Conservation (phyloP, 2,329 filamentous ascomycete genomes). For the Fusarium penzigii region DNA sequence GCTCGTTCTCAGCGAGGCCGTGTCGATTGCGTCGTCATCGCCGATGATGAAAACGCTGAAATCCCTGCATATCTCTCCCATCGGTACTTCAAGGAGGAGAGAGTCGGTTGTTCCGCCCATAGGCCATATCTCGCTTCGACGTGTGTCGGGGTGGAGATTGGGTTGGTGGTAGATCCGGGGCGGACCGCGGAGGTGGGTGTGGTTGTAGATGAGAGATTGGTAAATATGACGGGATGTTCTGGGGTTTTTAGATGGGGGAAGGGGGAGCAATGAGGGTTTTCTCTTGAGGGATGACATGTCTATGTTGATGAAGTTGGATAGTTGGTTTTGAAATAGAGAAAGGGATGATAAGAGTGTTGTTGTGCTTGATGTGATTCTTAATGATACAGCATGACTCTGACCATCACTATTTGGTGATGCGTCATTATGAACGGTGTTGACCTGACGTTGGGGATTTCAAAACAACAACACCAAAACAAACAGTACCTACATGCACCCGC, state of each 20-base stretch:
- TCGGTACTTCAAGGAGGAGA: background rate
- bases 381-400: no score
- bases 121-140: background rate
- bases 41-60: slow-evolving; percentile 11
- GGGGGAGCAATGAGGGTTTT: background rate
- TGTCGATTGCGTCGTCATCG: background rate
- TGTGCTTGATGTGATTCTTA: no score
- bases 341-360: background rate
- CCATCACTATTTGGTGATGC: no score
- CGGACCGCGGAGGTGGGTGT: background rate
- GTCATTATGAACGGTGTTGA: no score
- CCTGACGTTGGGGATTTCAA: no score
- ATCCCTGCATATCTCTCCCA: background rate
- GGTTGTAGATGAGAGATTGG: background rate
- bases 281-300: no score
- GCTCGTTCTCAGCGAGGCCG: background rate
- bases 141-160: no score
- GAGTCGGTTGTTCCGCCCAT: background rate
- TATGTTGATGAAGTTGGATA: background rate
- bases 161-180: background rate
- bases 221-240: background rate
- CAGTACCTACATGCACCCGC: no score
- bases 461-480: no score
- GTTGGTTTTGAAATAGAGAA: background rate
- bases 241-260: background rate